Conservation (phyloP, 306 rosid species). For the Cucurbita ficifolia region DNA sequence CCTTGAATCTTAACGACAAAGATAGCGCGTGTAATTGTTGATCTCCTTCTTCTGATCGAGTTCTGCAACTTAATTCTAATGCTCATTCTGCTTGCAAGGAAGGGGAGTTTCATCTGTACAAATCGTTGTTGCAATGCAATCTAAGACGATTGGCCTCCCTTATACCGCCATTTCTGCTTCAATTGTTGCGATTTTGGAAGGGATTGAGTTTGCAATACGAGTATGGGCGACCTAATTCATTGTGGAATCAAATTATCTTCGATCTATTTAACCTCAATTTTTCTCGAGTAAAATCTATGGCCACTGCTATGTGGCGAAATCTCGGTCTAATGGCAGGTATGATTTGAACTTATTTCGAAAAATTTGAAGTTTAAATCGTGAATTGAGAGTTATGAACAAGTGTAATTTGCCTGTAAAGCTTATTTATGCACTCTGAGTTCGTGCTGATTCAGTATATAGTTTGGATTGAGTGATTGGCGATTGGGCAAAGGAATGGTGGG, state of each 20-base stretch:
- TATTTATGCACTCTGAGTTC: neutral
- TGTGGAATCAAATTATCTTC: neutral
- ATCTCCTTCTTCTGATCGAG: too few relatives aligned
- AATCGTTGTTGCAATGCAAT: too few relatives aligned
- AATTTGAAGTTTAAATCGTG: neutral
- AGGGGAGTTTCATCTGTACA: too few relatives aligned
- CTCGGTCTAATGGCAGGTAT: neutral
- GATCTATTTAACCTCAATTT: neutral
- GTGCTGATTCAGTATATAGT: neutral
- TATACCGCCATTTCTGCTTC: too few relatives aligned
- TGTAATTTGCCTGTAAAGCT: neutral
- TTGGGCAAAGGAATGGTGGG: too few relatives aligned
- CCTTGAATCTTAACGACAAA: too few relatives aligned
- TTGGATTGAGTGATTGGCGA: neutral
- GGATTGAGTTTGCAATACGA: neutral
- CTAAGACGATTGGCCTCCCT: too few relatives aligned
- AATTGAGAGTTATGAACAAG: neutral
- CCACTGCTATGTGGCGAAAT: neutral
- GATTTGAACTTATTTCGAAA: neutral
- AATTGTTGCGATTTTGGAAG: neutral
- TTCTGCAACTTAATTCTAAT: too few relatives aligned
- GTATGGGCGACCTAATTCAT: neutral
- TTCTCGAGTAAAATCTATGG: neutral
- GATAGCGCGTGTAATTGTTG: too few relatives aligned
- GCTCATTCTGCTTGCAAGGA: too few relatives aligned